A percentile compares a stretch with the other conserved stretches of the same genome.
phyloP scores from a whole-genome alignment of 163 green algal species.

The Scenedesmus sp. region DNA sequence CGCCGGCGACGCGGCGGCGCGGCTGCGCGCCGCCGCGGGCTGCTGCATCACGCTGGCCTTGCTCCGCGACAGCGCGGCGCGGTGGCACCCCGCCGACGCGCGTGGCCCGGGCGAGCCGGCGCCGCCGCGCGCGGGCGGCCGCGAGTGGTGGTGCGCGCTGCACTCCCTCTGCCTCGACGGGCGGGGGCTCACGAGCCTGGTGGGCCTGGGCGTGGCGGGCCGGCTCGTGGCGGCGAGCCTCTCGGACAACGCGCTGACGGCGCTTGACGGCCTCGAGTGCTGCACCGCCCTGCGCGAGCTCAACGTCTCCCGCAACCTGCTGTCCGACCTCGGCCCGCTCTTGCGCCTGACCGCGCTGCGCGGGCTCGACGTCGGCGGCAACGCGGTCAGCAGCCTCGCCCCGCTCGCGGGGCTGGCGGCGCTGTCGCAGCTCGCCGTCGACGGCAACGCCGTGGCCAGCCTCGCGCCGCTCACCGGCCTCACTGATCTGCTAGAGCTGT shows the following conservation, averaged over 20 bases:
- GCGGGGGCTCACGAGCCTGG: conserved; percentile 3
- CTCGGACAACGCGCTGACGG: conserved; percentile 73
- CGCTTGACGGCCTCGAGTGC: conserved; percentile 67
- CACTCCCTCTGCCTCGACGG: conserved; percentile 21
- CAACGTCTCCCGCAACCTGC: conserved; percentile 67
- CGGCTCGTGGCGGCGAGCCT: conserved; percentile 47
- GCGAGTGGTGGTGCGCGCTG: background rate
- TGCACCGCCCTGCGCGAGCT: conserved; percentile 68
- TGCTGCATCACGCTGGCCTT: background rate
- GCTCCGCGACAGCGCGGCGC: background rate
- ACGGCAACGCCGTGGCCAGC: conserved; percentile 72
- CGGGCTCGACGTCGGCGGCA: conserved; percentile 58
- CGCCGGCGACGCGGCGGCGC: conserved; percentile 9
- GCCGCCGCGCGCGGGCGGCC: no score
- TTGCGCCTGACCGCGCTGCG: conserved; percentile 30
- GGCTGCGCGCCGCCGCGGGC: background rate
- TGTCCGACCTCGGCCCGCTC: conserved; percentile 47
- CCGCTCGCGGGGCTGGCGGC: conserved; percentile 46
- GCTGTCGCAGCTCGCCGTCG: conserved; percentile 66
- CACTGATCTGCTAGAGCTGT: conserved; percentile 76
- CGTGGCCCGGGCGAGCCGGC: no score
- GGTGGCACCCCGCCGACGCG: conserved; percentile 8
- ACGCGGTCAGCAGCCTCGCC: conserved; percentile 58
- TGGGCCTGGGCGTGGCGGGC: background rate
- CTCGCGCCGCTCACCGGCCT: conserved; percentile 62